Base-by-base conservation (phyloP, 163 green algal species). In the Scenedesmus sp. region DNA sequence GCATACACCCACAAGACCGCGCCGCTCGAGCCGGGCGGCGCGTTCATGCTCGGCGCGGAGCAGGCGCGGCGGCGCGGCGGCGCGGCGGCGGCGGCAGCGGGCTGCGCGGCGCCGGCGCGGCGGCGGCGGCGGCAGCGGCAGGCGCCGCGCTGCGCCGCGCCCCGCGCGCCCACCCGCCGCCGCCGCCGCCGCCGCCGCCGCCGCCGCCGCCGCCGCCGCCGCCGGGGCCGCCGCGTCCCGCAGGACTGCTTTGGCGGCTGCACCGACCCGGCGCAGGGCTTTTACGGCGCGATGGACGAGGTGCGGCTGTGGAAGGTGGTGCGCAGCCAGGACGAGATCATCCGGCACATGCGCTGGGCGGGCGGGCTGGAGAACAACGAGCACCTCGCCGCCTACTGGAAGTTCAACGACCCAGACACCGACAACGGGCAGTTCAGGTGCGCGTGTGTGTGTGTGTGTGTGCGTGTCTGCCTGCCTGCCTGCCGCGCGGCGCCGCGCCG, bases 211-310 rank as follows among this genome's bases (percentile, higher is more conserved):
- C n/a, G n/a, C n/a, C n/a, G n/a, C n/a, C n/a, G n/a, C n/a, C n/a
- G n/a, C n/a, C n/a, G n/a, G 15, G 17, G n/a, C n/a, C n/a, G n/a
- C n/a, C n/a, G n/a, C n/a, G 42, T 20, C 42, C n/a, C 54, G 20
- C 83, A 96, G 84, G 93, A 97, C 80, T 97, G 93, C 87, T 97
- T 93, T 78, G 92, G 89, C 22, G 93, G 93, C 15, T 97, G 93
- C 83, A 92, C 89, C 0, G 93, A 97, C 77, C 76, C 85, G 13
- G 60, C 57, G 14, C 91, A 95, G 69, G 89, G 85, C 9, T 96
- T 90, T 78, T 90, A 94, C 54, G 92, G 92, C 6, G 33, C 87
- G 31, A 92, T 97, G 86, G 92, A 97, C 69, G 92, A 96, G 85
- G 92, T 93, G 29, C 88, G 93, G 17, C 62, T 97, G 4, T 97